Base-by-base conservation (phyloP, 768 basidiomycete genomes). In the Tulasnella sp. region DNA sequence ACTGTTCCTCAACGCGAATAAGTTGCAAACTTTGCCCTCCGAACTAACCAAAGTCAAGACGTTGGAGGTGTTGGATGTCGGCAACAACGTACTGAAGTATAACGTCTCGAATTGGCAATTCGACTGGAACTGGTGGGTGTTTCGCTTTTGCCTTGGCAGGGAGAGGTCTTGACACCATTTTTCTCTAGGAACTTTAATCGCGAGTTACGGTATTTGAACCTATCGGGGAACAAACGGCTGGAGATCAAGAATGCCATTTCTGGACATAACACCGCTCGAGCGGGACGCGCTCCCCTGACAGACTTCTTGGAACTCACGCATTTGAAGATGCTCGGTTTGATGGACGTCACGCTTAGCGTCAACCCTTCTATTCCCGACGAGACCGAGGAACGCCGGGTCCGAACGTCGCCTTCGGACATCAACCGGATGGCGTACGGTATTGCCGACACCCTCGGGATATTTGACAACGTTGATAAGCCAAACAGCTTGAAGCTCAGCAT, bases 91-190 rank as follows among this genome's bases (percentile, higher is more conserved):
- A 51, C 73, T 99, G 69, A 89, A 86, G 76, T 98, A 98, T 70
- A 99, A 98, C 67, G 91, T 96, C 63, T 86, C 89, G 63, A 99
- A 99, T 65, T 92, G 84, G 84, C 89, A 94, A 67, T 98, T 92
- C 68, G 96, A 99, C 70, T 98, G 93, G 93, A 98, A 99, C 67
- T 97, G 96, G 94, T 94, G 62, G 48, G 80, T 71, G 34, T 48
- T 19, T 21, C n/a, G 45, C 14, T 19, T 39, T 31, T 59, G 45
- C 27, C 36, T 32, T 9, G 51, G 12, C 32, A 1, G 19, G 56
- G 19, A 49, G 27, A 7, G 39, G 19, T 43, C 25, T 7, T 53
- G 4, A 50, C 29, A 27, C 35, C 31, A 12, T 32, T 2, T 3
- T 4, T 56, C 6, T 59, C 6, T 62, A 96, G 94, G 93, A 98